phyloP scores from a whole-genome alignment of 768 basidiomycete genomes.

The Tulasnella sp. region DNA sequence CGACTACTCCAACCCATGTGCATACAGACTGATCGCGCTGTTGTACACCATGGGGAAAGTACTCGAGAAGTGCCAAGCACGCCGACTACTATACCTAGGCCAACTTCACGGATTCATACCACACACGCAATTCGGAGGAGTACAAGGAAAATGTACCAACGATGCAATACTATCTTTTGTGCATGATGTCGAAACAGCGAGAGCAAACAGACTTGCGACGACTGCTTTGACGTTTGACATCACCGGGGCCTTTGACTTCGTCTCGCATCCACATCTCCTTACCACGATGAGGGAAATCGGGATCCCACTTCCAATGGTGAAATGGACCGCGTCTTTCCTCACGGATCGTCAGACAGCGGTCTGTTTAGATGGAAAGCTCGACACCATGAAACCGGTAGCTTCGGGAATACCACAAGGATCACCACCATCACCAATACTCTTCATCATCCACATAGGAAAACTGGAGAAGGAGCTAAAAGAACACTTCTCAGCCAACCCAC shows the following conservation, averaged over 20 bases:
- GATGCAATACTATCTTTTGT: not conserved
- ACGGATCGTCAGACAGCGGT: not conserved
- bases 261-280: not conserved
- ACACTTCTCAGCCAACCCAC: not conserved
- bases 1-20: conserved; percentile 16
- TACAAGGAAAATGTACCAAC: not conserved
- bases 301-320: conserved; percentile 1
- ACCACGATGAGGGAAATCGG: not conserved
- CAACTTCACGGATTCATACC: not conserved
- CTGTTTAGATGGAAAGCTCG: conserved; percentile 2
- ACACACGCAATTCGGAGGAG: not conserved
- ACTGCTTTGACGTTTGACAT: not conserved
- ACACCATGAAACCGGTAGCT: not conserved
- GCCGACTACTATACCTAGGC: not conserved
- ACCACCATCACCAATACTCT: not conserved
- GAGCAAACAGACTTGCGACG: not conserved
- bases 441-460: not conserved
- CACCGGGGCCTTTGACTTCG: not conserved
- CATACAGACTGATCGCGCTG: no score
- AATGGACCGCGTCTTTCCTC: not conserved
- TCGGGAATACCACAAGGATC: not conserved
- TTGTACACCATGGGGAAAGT: no score
- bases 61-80: not conserved
- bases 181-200: not conserved
- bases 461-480: not conserved